These are phyloP conservation scores for Geosmithia flava DNA, from an alignment of 2,329 filamentous ascomycete genomes.

Conservation along the genomic window DNA sequence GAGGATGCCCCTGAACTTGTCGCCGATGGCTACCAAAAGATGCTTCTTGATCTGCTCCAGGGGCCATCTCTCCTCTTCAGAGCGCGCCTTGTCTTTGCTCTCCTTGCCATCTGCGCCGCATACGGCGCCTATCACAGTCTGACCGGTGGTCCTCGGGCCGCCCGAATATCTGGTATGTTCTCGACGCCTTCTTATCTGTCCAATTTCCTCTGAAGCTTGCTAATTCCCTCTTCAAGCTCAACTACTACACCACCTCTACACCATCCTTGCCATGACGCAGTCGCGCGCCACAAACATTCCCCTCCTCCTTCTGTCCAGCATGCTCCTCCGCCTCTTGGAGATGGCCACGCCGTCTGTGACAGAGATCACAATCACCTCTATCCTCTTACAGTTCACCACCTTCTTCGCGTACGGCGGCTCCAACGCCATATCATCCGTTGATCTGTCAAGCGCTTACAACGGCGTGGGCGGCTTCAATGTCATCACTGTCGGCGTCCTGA, in stretches of 20 bases:
- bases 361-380: slow-evolving; percentile 55
- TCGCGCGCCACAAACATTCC: slow-evolving; percentile 77
- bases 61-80: slow-evolving; percentile 32
- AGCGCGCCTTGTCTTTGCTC: slow-evolving; percentile 36
- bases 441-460: slow-evolving; percentile 91
- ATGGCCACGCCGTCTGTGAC: slow-evolving; percentile 32
- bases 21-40: slow-evolving; percentile 24
- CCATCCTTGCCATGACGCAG: slow-evolving; percentile 75
- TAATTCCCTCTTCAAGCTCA: slow-evolving; percentile 10
- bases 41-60: slow-evolving; percentile 25
- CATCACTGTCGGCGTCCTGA: slow-evolving; percentile 66
- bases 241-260: slow-evolving; percentile 58
- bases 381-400: slow-evolving; percentile 68
- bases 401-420: slow-evolving; percentile 89
- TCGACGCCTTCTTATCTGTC: neutral
- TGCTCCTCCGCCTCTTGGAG: slow-evolving; percentile 39
- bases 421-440: slow-evolving; percentile 92
- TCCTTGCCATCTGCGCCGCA: slow-evolving; percentile 24
- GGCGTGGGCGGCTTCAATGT: slow-evolving; percentile 74
- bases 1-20: slow-evolving; percentile 82
- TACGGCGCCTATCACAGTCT: slow-evolving; percentile 27
- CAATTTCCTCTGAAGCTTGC: neutral
- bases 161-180: slow-evolving; percentile 15
- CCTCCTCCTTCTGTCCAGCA: slow-evolving; percentile 63
- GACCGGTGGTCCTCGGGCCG: slow-evolving; percentile 9